Conservation (phyloP, 495 filamentous ascomycete species). For the Hypoxylon lenormandii region DNA sequence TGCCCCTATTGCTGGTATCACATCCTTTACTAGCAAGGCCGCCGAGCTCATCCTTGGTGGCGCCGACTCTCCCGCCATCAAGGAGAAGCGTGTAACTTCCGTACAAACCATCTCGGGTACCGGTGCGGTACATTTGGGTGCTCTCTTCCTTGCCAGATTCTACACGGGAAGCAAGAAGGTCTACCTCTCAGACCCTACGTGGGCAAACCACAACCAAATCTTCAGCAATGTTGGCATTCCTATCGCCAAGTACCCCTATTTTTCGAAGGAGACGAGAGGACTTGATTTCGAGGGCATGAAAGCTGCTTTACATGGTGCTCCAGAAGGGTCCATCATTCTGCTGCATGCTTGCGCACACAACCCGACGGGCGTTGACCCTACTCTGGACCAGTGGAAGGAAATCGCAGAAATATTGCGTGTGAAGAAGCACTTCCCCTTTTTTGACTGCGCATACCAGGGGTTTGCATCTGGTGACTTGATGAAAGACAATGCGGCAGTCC, state of each 20-base stretch:
- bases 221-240: constrained; percentile 88
- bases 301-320: constrained; percentile 72
- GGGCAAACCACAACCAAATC: constrained; percentile 99
- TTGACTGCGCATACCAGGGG: constrained; percentile 97
- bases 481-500: constrained; percentile 88
- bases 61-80: constrained; percentile 78
- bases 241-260: constrained; percentile 91
- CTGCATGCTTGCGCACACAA: constrained; percentile 98
- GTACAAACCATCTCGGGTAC: constrained; percentile 91
- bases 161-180: constrained; percentile 75
- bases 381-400: constrained; percentile 91
- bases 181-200: constrained; percentile 93
- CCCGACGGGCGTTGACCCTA: constrained; percentile 96
- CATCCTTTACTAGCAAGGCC: constrained; percentile 84
- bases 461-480: constrained; percentile 92
- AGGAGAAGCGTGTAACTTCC: constrained; percentile 81
- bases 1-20: constrained; percentile 90
- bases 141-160: constrained; percentile 84
- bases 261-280: constrained; percentile 82
- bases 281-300: constrained; percentile 93
- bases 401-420: constrained; percentile 78
- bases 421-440: constrained; percentile 95
- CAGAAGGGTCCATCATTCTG: constrained; percentile 83
- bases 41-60: constrained; percentile 86
- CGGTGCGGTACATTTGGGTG: constrained; percentile 88